Evolutionary conservation across 2,329 filamentous ascomycete genomes (phyloP), one percentile per base, ranked within the genome.

Genomic region (Epicoccum sorghinum): DNA sequence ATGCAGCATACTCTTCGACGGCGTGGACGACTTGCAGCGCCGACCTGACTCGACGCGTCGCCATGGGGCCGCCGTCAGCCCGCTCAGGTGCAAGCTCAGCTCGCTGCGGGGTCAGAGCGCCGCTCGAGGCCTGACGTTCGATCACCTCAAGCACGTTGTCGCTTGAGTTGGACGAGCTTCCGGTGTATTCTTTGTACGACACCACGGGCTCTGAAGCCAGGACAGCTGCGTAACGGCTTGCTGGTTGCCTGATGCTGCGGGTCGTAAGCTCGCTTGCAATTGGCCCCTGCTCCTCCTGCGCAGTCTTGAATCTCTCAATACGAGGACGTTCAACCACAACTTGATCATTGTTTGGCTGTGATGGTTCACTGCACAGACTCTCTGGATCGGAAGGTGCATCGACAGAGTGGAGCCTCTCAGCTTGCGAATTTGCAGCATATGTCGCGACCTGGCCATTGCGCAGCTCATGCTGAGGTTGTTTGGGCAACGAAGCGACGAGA

Each of bases 21-120:
- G 70, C 69, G 61, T 70, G 67, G 45, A 72, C 64, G 44, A 72
- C 67, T 35, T 66, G 66, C 47, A 68, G 61, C 36, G 64, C 61
- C 45, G 65, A 61, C 27, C 61, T 49, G 32, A 67, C 54, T 45
- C 25, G 44, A n/a, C 45, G 51, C 33, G 52, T 51, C 22, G 52
- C 46, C 47, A 47, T 56, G 41, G 29, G 8, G 32, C 35, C 35
- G 32, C 22, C 48, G 39, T 44, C 49, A 41, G 42, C 49, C 36
- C 42, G 49, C 36, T 50, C 42, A 35, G 47, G 40, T 42, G 23
- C 22, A 23, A 30, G 51, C 40, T 54, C 45, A 33, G 51, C 40
- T 40, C 23, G 36, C 35, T 25, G 45, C 40, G 52, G 52, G 52
- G 52, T 55, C 37, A 55, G 12, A 13, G 52, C 45, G 46, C 39